These are phyloP conservation scores for Backusella luteola DNA, from an alignment of 192 early-diverging fungal species.

Conservation along the genomic window DNA sequence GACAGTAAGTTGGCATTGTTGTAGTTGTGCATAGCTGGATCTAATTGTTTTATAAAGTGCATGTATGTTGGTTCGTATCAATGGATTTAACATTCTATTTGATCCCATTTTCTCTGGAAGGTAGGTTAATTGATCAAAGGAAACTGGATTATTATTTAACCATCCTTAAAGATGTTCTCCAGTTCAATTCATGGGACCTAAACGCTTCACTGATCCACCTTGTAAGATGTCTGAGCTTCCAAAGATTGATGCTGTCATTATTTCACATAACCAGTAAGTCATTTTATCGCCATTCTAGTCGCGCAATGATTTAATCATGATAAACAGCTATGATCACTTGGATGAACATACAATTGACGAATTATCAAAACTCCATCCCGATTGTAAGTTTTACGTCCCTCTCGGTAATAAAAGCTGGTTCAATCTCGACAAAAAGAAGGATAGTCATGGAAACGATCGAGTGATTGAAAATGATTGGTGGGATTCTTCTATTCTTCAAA, in stretches of 20 bases:
- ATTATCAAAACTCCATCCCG: conserved; percentile 47
- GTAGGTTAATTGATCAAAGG: neutral
- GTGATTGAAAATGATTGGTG: conserved; percentile 23
- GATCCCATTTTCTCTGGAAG: conserved; percentile 72
- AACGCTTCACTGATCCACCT: conserved; percentile 63
- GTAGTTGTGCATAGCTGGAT: neutral
- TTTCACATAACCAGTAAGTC: conserved; percentile 76
- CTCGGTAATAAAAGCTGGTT: conserved; percentile 76
- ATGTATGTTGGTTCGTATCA: conserved; percentile 60
- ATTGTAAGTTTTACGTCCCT: conserved; percentile 68
- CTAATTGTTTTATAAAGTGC: conserved; percentile 37
- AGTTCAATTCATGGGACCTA: conserved; percentile 62
- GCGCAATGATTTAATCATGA: neutral
- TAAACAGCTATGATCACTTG: conserved; percentile 71
- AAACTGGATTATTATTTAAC: neutral
- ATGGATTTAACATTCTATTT: conserved; percentile 67
- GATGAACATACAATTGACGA: conserved; percentile 64
- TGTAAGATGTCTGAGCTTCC: conserved; percentile 65
- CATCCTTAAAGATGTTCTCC: conserved; percentile 61
- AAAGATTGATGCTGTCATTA: conserved; percentile 68
- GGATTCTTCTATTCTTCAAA: neutral
- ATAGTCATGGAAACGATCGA: neutral
- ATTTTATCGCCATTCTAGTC: neutral
- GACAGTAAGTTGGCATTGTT: neutral
- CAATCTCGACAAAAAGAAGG: conserved; percentile 8